Evolutionary conservation across 371 early-diverging fungal genomes (phyloP).

Genomic region (Mucor indicus): DNA sequence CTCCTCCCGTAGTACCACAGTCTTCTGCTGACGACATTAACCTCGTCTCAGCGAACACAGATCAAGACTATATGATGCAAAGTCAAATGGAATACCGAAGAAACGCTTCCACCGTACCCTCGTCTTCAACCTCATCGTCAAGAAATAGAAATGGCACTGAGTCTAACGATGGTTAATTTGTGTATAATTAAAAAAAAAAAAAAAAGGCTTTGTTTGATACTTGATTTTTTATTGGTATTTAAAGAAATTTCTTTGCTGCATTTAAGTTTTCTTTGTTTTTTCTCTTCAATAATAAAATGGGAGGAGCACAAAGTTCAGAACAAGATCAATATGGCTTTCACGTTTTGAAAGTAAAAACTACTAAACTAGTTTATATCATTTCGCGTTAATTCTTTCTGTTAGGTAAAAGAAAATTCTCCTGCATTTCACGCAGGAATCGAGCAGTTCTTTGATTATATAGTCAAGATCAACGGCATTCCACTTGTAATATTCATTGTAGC

Average conservation of each 20-base stretch:
- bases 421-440: constrained; percentile 69
- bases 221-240: no score
- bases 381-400: neutral
- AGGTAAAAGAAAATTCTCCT: constrained; percentile 47
- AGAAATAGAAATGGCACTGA: constrained; percentile 5
- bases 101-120: constrained; percentile 7
- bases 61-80: constrained; percentile 17
- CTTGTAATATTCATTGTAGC: no score
- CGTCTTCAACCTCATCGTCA: constrained; percentile 5
- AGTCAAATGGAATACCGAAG: constrained; percentile 8
- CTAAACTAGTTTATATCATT: neutral
- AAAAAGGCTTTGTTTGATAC: no score
- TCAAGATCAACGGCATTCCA: constrained; percentile 59
- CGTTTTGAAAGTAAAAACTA: constrained; percentile 35
- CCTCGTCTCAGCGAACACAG: constrained; percentile 6
- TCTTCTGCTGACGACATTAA: neutral
- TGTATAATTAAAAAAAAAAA: no score
- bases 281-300: constrained; percentile 21
- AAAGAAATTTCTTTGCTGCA: no score
- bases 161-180: neutral
- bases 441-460: constrained; percentile 77
- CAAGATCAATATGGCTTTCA: constrained; percentile 47
- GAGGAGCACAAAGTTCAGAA: constrained; percentile 48
- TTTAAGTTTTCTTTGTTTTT: no score
- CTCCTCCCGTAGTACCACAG: neutral